Percentiles rank a stretch among this genome's conserved stretches.
These are phyloP conservation scores for Litchi chinensis DNA, from an alignment of 345 rosid species.

Conservation along the genomic window DNA sequence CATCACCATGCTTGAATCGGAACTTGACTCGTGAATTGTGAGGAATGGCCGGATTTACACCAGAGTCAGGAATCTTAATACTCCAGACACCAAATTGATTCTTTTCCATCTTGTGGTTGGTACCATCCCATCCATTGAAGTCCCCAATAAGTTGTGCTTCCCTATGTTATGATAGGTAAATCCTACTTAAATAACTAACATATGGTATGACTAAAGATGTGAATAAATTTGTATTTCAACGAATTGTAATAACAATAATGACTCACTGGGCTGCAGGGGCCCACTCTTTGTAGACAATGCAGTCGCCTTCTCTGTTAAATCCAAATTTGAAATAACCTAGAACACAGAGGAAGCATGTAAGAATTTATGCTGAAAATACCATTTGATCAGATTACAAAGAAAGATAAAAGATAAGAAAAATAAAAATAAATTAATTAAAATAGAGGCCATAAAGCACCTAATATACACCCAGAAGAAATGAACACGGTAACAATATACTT, in stretches of 20 bases:
- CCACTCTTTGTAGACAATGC: slow-evolving; percentile 76
- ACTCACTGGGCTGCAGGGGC: slow-evolving; percentile 86
- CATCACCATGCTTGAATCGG: slow-evolving; percentile 61
- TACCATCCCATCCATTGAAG: slow-evolving; percentile 83
- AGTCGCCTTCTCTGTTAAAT: slow-evolving; percentile 59
- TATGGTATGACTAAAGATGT: slow-evolving; percentile 1
- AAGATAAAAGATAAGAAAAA: background rate
- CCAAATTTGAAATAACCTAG: slow-evolving; percentile 76
- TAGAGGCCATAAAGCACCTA: background rate
- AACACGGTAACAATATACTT: background rate
- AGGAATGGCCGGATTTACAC: slow-evolving; percentile 62
- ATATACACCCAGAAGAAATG: background rate
- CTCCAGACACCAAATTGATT: slow-evolving; percentile 81
- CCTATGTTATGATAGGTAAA: slow-evolving; percentile 37
- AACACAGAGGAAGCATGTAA: slow-evolving; percentile 17
- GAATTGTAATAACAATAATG: background rate
- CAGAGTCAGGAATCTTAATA: slow-evolving; percentile 55
- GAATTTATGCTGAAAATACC: background rate
- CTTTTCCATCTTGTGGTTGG: slow-evolving; percentile 72
- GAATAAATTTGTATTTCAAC: slow-evolving; percentile 10
- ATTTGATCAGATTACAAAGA: background rate
- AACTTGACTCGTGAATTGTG: slow-evolving; percentile 79
- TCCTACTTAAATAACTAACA: slow-evolving; percentile 19
- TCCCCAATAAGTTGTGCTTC: slow-evolving; percentile 79
- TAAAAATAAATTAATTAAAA: background rate